Base-by-base conservation (phyloP, 768 basidiomycete species). In the Naematelia aurantialba region DNA sequence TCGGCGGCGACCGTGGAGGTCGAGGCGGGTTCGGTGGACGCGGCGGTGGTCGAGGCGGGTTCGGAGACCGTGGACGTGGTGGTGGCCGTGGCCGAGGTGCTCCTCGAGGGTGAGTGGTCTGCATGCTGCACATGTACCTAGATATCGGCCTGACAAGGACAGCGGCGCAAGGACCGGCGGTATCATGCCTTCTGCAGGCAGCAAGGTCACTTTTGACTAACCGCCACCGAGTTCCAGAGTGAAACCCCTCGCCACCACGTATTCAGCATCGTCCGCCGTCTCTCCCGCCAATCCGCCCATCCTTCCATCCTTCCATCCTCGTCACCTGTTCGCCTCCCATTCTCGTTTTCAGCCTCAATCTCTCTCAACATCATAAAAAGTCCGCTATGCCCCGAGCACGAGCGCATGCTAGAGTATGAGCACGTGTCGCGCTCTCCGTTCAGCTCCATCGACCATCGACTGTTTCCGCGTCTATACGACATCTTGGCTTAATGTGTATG, bases 1-100 rank as follows among this genome's bases (percentile, higher is more conserved):
- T 81, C 45, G 75, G 82, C 27, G 82, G 81, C 8, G n/a, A 54
- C 26, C 21, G 59, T 22, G 59, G 59, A 10, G 59, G 53, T 4
- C 46, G 60, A 19, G 60, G 60, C 19, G 55, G 59, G 26, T 46
- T 52, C 12, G 14, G 60, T 17, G 59, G 60, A 12, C 29, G 60
- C 11, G 60, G 60, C 2, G n/a, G 57, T 17, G 59, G 59, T n/a
- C 49, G 59, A 10, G 50, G 55, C 25, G 54, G 54, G 11, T 51
- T 51, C 56, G 48, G 45, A 22, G 47, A 52, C 29, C 52, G 52
- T 34, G 52, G 52, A 10, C 50, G 61, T 45, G 61, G 61, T 3
- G 25, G 58, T 17, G 59, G 60, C 17, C 45, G 60, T 1, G 55
- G 55, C n/a, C 45, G 54, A 17, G 48, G 45, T 58, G 57, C 57